Evolutionary conservation across 352 stramenopile genomes (phyloP).

Genomic region (Globisporangium nagaii): DNA sequence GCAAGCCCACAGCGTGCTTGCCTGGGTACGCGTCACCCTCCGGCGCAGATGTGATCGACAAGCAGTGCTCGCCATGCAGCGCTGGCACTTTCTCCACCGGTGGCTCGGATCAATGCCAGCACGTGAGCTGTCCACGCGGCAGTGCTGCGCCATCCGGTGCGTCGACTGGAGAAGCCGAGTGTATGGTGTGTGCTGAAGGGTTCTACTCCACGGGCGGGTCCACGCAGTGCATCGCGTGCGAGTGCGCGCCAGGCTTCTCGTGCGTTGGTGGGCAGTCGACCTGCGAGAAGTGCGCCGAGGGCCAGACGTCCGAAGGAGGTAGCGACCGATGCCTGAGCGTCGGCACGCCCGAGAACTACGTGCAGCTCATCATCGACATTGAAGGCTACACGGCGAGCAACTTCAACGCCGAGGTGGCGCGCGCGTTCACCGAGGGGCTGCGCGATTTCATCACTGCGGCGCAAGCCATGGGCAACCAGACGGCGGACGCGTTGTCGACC

Average conservation of each 20-base stretch:
- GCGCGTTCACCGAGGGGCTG: constrained; percentile 26
- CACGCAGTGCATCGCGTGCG: constrained; percentile 38
- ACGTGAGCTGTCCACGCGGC: constrained; percentile 27
- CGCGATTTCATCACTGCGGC: constrained; percentile 25
- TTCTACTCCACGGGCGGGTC: constrained; percentile 44
- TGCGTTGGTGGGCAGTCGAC: constrained; percentile 24
- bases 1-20: constrained; percentile 23
- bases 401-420: constrained; percentile 31
- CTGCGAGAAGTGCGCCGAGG: constrained; percentile 22
- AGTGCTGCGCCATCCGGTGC: constrained; percentile 25
- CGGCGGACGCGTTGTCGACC: not conserved
- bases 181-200: constrained; percentile 31
- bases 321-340: constrained; percentile 27
- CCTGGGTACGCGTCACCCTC: constrained; percentile 32
- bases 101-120: constrained; percentile 28
- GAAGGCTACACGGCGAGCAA: constrained; percentile 41
- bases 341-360: constrained; percentile 19
- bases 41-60: constrained; percentile 27
- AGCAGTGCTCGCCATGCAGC: constrained; percentile 31
- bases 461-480: constrained; percentile 3
- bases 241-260: constrained; percentile 22
- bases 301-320: constrained; percentile 16
- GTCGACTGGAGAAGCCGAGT: constrained; percentile 18
- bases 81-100: constrained; percentile 30
- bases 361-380: constrained; percentile 31